phyloP scores from a whole-genome alignment of 139 green algal species.

The Picochlorum sp. region DNA sequence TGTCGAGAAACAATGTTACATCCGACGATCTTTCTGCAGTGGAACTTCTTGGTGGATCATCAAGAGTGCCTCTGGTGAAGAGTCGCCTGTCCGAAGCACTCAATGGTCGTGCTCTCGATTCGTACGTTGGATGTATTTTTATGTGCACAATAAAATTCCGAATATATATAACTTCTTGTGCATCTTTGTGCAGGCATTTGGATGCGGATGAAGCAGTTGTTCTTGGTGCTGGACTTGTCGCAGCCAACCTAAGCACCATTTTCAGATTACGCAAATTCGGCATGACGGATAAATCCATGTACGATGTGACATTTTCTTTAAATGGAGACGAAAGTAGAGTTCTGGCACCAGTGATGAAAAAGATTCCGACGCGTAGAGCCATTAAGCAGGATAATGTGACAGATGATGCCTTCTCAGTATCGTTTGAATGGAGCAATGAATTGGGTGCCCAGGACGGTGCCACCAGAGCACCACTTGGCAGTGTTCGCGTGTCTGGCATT shows the following conservation, averaged over 20 bases:
- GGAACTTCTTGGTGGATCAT: conserved; percentile 83
- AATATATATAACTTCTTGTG: neutral
- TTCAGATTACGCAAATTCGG: conserved; percentile 97
- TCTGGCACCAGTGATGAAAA: conserved; percentile 49
- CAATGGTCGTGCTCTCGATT: conserved; percentile 52
- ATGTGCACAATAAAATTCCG: neutral
- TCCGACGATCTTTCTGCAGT: conserved; percentile 60
- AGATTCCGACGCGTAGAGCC: conserved; percentile 63
- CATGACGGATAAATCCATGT: conserved; percentile 66
- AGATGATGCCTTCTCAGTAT: conserved; percentile 38
- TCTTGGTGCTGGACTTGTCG: conserved; percentile 82
- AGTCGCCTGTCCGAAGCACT: conserved; percentile 63
- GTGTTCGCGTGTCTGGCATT: conserved; percentile 35
- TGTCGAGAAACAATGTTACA: conserved; percentile 64
- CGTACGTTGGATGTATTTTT: conserved; percentile 27
- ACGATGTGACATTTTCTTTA: conserved; percentile 52
- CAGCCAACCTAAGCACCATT: conserved; percentile 88
- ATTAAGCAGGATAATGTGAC: conserved; percentile 48
- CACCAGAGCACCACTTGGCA: conserved; percentile 6
- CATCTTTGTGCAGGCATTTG: conserved; percentile 62
- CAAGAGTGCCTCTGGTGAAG: conserved; percentile 72
- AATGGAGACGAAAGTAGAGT: neutral
- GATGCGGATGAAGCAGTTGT: conserved; percentile 94
- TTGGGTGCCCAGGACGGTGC: neutral
- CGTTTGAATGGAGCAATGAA: conserved; percentile 50